Conservation (phyloP, 805 yeast genomes). For the Starmerella davenportii region DNA sequence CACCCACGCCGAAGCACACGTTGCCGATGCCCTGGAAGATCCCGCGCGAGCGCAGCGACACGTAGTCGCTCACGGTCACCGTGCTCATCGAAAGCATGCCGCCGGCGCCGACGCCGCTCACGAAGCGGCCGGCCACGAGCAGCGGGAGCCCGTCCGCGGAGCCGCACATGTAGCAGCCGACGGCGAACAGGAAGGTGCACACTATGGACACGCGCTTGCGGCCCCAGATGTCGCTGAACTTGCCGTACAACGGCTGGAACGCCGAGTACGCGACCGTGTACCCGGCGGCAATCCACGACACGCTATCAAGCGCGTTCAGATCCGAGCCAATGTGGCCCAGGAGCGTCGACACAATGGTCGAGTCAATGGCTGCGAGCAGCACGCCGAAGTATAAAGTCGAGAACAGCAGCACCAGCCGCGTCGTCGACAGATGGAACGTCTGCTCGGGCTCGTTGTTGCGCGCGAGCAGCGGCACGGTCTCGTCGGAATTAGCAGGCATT, state of each 20-base stretch:
- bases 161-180: slow-evolving; percentile 37
- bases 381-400: slow-evolving; percentile 21
- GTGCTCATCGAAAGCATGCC: slow-evolving; percentile 64
- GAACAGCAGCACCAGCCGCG: slow-evolving; percentile 10
- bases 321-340: slow-evolving; percentile 43
- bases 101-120: slow-evolving; percentile 86
- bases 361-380: slow-evolving; percentile 38
- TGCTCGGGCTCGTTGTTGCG: neutral
- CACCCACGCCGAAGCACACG: slow-evolving; percentile 58
- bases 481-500: neutral
- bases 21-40: slow-evolving; percentile 70
- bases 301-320: slow-evolving; percentile 32
- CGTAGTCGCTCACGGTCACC: slow-evolving; percentile 57
- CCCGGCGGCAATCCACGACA: slow-evolving; percentile 59
- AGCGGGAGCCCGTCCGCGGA: slow-evolving; percentile 34
- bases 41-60: slow-evolving; percentile 61
- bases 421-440: neutral
- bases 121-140: slow-evolving; percentile 54
- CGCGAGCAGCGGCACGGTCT: neutral
- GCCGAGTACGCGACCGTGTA: slow-evolving; percentile 52
- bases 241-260: slow-evolving; percentile 58
- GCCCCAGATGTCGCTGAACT: slow-evolving; percentile 41
- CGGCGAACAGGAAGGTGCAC: slow-evolving; percentile 28
- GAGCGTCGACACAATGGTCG: slow-evolving; percentile 43
- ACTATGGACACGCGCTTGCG: slow-evolving; percentile 26